phyloP scores from a whole-genome alignment of 306 rosid genomes.

The Prunus salicina region DNA sequence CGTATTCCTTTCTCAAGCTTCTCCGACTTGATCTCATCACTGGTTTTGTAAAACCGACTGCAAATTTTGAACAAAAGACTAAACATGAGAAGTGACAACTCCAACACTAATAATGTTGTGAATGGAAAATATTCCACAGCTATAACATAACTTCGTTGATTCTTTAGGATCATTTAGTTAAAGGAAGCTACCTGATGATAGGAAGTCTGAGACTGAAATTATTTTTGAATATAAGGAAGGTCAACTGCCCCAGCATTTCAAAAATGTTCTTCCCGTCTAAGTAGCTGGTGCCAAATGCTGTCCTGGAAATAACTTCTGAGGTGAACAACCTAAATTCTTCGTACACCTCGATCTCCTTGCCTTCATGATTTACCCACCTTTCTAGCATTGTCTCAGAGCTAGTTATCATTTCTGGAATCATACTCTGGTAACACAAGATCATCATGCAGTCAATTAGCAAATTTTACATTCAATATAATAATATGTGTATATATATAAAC shows the following conservation, averaged over 20 bases:
- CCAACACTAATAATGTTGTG: not conserved
- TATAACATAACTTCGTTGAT: not conserved
- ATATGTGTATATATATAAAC: no score
- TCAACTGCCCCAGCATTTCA: not conserved
- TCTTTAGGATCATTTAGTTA: not conserved
- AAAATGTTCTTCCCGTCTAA: not conserved
- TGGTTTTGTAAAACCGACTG: not conserved
- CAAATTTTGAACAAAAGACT: not conserved
- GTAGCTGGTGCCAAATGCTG: conserved; percentile 12
- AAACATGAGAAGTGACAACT: not conserved
- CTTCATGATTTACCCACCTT: not conserved
- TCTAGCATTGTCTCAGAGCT: not conserved
- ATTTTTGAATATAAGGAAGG: not conserved
- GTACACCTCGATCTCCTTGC: conserved; percentile 2
- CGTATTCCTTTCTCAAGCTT: not conserved
- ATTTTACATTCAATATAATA: no score
- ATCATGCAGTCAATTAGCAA: not conserved
- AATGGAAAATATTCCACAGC: not conserved
- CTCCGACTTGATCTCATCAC: not conserved
- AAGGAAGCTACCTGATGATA: not conserved
- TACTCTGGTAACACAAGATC: not conserved
- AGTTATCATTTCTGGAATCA: not conserved
- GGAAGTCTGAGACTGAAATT: not conserved
- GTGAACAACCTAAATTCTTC: conserved; percentile 7
- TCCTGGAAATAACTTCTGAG: conserved; percentile 9